Evolutionary conservation across 495 filamentous ascomycete species (phyloP), one percentile per base, ranked within the genome.

Genomic region (Annulohypoxylon maeteangense): DNA sequence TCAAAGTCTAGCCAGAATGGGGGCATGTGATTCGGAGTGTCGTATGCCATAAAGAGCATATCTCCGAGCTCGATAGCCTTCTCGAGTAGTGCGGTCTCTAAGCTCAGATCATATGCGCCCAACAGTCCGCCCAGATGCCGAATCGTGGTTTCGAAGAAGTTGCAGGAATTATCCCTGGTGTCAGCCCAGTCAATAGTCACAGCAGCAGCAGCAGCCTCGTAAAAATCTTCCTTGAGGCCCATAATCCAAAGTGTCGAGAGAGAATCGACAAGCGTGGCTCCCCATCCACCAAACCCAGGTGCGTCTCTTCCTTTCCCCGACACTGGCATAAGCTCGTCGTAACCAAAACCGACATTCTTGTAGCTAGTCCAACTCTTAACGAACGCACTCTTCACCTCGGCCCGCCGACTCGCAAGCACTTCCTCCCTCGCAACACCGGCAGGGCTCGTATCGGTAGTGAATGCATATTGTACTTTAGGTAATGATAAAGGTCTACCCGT

Each of bases 241-340:
- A 98, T 96, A 66, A 99, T 95, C 94, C 94, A 99, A 10, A 99
- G 82, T 0, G 94, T 95, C 78, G 98, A 94, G 59, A 99, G 82
- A 14, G 90, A 82, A 83, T 99, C 95, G 3, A 99, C 92, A 54
- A 99, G 78, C 0, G 95, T 97, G 7, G 94, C 95, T 14, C 90
- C 94, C 95, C 95, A 99, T 16, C 92, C 93, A 66, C 90, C 93
- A 79, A 98, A 98, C 18, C 90, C 78, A 89, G 93, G 10, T 85
- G 89, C 77, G 88, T 81, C n/a, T 71, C 76, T 38, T 66, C 84
- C 56, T 70, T 76, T 27, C 76, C 88, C 68, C 75, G 85, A 18
- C 3, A 92, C 74, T 1, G 93, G 93, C 20, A 81, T 81, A 11
- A 95, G 78, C 75, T 97, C 94, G 74, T 97, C 93, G 63, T 87